Percentiles rank a stretch among this genome's conserved stretches.
Conservation (phyloP, 345 rosid species). For the Bruguiera parviflora region DNA sequence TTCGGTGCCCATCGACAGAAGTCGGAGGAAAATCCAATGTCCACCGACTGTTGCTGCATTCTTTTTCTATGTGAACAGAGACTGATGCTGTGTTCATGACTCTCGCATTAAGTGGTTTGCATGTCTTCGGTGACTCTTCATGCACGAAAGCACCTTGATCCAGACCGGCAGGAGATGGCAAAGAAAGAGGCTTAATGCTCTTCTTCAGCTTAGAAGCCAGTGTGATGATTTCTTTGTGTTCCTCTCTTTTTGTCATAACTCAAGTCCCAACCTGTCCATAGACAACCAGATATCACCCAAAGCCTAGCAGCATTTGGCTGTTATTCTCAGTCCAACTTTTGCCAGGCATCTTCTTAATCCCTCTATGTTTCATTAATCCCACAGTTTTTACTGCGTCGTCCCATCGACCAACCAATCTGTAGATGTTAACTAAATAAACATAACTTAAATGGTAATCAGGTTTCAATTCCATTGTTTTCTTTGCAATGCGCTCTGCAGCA, state of each 20-base stretch:
- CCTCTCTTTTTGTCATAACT: background rate
- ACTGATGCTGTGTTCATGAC: background rate
- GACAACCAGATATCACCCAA: background rate
- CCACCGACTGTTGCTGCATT: background rate
- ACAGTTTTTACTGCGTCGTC: constrained; percentile 66
- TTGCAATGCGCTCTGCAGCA: constrained; percentile 72
- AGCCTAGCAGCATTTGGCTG: background rate
- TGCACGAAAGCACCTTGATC: background rate
- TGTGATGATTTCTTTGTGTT: background rate
- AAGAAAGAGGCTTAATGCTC: background rate
- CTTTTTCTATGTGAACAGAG: background rate
- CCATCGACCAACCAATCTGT: constrained; percentile 70
- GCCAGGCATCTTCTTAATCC: constrained; percentile 61
- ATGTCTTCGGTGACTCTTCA: background rate
- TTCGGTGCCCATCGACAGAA: too few relatives aligned
- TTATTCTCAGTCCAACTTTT: constrained; percentile 46
- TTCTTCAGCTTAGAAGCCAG: background rate
- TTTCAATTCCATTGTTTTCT: constrained; percentile 60
- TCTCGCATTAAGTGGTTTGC: background rate
- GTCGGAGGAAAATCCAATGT: background rate
- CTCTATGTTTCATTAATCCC: constrained; percentile 61
- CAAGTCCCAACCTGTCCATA: background rate
- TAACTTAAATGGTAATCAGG: constrained; percentile 78
- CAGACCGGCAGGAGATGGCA: background rate
- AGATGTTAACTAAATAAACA: constrained; percentile 67